A percentile compares a stretch with the other conserved stretches of the same genome.
These are phyloP conservation scores for Pascua guehoae DNA, from an alignment of 1,284 basidiomycete genomes.

Conservation along the genomic window DNA sequence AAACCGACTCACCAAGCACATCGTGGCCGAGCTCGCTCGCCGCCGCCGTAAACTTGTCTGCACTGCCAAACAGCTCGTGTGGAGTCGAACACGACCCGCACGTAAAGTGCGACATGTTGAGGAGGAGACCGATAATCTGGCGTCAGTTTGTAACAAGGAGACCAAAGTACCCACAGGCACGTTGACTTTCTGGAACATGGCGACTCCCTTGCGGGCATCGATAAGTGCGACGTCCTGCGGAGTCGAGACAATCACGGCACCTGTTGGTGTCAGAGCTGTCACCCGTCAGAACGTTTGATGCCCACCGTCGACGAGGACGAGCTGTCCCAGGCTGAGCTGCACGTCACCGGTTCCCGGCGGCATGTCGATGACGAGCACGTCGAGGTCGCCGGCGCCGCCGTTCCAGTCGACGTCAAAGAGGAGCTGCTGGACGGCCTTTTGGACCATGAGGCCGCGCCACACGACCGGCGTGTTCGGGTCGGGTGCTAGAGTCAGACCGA, in stretches of 20 bases:
- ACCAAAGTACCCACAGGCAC: constrained; percentile 64
- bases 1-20: constrained; percentile 60
- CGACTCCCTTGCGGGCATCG: constrained; percentile 88
- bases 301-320: constrained; percentile 79
- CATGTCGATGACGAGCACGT: constrained; percentile 91
- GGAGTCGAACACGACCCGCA: constrained; percentile 65
- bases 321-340: constrained; percentile 84
- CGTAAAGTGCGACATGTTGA: constrained; percentile 89
- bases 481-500: constrained; percentile 10
- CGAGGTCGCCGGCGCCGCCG: constrained; percentile 54
- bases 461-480: constrained; percentile 73
- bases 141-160: not conserved
- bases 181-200: constrained; percentile 86
- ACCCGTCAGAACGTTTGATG: constrained; percentile 1
- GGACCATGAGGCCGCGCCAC: constrained; percentile 98
- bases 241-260: constrained; percentile 87
- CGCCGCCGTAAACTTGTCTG: constrained; percentile 62
- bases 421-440: constrained; percentile 93
- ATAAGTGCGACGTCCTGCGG: constrained; percentile 92
- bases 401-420: constrained; percentile 95
- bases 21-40: constrained; percentile 62
- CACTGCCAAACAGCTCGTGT: constrained; percentile 76
- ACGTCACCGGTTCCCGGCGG: constrained; percentile 98
- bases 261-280: constrained; percentile 49
- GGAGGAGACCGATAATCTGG: constrained; percentile 80